Base-by-base conservation (phyloP, 495 filamentous ascomycete genomes). In the Podospora anserina region DNA sequence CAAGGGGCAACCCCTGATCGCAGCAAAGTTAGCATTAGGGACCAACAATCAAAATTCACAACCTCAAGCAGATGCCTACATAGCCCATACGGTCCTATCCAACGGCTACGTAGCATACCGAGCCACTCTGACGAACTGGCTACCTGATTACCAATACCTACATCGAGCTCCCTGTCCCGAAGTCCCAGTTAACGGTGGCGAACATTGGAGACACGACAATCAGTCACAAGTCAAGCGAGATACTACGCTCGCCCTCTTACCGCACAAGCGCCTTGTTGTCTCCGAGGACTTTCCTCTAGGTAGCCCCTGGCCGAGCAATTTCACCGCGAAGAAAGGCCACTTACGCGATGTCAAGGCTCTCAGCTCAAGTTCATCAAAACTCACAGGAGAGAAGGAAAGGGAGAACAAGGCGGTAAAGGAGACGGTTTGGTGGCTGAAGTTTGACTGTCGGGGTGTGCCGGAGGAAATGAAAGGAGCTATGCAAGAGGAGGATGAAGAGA, bases 41-140 rank as follows among this genome's bases (percentile, higher is more conserved):
- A 49, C 39, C 9, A 11, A 13, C 13, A 11, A 9, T 16, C 5
- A 11, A 5, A 11, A 3, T 16, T 13, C 39, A 49, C 39, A 6
- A 49, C 39, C 13, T 16, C 55, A 58, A 23, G 3, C 15, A 19
- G 23, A 58, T n/a, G 55, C 55, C n/a, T 58, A 26, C 55, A 26
- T 58, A 20, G 6, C 55, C 1, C 55, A 2, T 18, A 58, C 0
- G 3, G 18, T 3, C n/a, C 23, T 58, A 4, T 58, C 55, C n/a
- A 58, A 58, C 19, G 55, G 55, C n/a, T 58, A 58, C 23, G n/a
- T 58, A 6, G n/a, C 55, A 15, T 58, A 58, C 18, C 55, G 55
- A 9, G 5, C 55, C 26, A n/a, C 3, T 15, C 18, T 19, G 13
- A 13, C 39, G 9, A 11, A 11, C 15, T 49, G 15, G 9, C 15